These are phyloP conservation scores for Penicillium sp. DNA, from an alignment of 2,329 filamentous ascomycete genomes.

Conservation along the genomic window DNA sequence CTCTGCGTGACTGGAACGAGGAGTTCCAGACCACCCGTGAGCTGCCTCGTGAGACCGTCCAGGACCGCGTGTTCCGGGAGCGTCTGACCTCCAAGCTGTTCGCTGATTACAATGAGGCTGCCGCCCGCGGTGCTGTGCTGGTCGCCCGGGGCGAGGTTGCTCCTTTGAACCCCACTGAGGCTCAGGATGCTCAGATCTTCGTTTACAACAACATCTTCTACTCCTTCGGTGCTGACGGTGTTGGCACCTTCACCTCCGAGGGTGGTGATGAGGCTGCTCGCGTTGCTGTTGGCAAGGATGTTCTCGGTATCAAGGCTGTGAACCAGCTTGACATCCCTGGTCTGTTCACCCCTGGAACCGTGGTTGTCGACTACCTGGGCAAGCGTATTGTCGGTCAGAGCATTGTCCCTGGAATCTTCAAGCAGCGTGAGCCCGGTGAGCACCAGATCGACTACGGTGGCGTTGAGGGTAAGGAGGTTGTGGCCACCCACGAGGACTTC, in stretches of 20 bases:
- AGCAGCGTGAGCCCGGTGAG: constrained; percentile 94
- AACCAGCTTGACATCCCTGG: constrained; percentile 96
- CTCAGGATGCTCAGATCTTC: constrained; percentile 91
- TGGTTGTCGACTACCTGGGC: constrained; percentile 94
- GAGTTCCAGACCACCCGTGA: constrained; percentile 97
- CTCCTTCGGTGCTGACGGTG: constrained; percentile 95
- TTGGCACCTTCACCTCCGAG: constrained; percentile 94
- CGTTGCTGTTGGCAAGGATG: constrained; percentile 95
- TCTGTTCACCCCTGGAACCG: constrained; percentile 91
- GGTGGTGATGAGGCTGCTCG: constrained; percentile 95
- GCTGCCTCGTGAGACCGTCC: constrained; percentile 86
- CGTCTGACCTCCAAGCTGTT: constrained; percentile 92
- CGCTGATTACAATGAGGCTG: constrained; percentile 95
- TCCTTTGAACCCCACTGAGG: constrained; percentile 91
- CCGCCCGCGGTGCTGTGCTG: constrained; percentile 84
- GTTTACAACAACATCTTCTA: constrained; percentile 99
- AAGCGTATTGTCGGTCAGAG: constrained; percentile 97
- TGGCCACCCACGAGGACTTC: constrained; percentile 87
- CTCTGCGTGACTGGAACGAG: constrained; percentile 96
- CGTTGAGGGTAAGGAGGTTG: constrained; percentile 93
- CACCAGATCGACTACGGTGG: constrained; percentile 99
- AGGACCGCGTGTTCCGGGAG: constrained; percentile 94
- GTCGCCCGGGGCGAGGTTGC: constrained; percentile 91
- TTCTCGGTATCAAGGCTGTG: constrained; percentile 87
- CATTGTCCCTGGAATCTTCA: constrained; percentile 98